Conservation (phyloP, 1,139 yeast species). For the Diutina rugosa region DNA sequence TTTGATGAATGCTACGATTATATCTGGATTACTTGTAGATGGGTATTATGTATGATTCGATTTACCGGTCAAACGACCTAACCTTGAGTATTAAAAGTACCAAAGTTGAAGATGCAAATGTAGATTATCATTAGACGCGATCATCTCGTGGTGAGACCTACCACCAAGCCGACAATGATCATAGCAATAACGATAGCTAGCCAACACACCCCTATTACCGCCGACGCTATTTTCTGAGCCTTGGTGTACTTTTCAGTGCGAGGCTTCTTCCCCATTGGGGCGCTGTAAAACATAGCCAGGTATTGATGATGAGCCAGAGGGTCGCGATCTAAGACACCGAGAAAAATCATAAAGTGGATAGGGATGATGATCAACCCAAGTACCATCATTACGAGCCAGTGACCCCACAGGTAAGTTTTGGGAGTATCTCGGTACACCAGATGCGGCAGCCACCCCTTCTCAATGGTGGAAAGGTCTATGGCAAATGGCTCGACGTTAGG, state of each 20-base stretch:
- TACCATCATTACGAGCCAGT: background rate
- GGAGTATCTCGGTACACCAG: background rate
- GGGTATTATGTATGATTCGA: background rate
- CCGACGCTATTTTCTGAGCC: background rate
- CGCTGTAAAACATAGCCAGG: background rate
- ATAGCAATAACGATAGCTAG: background rate
- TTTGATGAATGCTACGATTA: background rate
- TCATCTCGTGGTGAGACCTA: background rate
- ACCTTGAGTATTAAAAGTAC: background rate
- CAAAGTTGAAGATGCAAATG: background rate
- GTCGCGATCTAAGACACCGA: background rate
- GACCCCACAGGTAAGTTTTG: background rate
- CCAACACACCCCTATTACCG: background rate
- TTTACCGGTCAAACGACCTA: background rate
- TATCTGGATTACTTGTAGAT: background rate
- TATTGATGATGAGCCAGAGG: background rate
- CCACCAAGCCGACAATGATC: conserved; percentile 1
- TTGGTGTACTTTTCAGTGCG: background rate
- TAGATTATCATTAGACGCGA: background rate
- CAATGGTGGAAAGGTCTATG: background rate
- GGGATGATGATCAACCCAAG: background rate
- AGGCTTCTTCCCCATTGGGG: background rate
- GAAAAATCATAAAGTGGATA: background rate
- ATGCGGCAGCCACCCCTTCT: background rate
- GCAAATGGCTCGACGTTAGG: background rate